Evolutionary conservation across 345 rosid genomes (phyloP), one percentile per base, ranked within the genome.

Genomic region (Bruguiera gymnorhiza): DNA sequence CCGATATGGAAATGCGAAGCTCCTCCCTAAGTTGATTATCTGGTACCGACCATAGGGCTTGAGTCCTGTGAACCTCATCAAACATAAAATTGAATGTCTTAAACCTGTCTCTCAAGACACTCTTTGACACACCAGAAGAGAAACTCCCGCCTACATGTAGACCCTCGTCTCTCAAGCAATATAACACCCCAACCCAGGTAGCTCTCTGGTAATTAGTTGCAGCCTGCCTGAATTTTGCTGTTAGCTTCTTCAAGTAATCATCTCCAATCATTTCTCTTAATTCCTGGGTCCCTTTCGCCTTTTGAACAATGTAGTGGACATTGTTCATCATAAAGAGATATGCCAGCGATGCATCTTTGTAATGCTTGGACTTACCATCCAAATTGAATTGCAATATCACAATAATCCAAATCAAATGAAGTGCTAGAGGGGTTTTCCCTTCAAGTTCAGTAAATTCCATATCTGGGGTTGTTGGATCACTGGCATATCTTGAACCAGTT

Each of bases 311-410:
- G 69, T 94, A 94, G 68, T 91, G 96, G 15, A 91, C 90, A 71
- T 94, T 94, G 81, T 94, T 94, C 97, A 94, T 89, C 75, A 94
- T 84, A 69, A 94, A 94, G 74, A 94, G 76, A 73, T 88, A 91
- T 8, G 80, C 81, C 60, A 91, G 72, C 24, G 98, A 81, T 0
- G 83, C 65, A 80, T 94, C 98, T 79, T 73, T 88, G 62, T 91
- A 91, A 73, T 83, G 96, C 70, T 86, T 89, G 15, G 95, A 89
- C 70, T 94, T 94, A 23, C 87, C 89, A 19, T 91, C 93, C 66
- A 94, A 81, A 83, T 94, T 94, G 87, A 85, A 89, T 81, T 88
- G 95, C 81, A 94, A 71, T 46, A 89, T 84, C 64, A 88, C 91
- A 65, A 91, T 91, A 31, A 91, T 76, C 98, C 98, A 91, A 39